Evolutionary conservation across 179 eudicot genomes (phyloP).

Genomic region (Heliamphora pulchella): DNA sequence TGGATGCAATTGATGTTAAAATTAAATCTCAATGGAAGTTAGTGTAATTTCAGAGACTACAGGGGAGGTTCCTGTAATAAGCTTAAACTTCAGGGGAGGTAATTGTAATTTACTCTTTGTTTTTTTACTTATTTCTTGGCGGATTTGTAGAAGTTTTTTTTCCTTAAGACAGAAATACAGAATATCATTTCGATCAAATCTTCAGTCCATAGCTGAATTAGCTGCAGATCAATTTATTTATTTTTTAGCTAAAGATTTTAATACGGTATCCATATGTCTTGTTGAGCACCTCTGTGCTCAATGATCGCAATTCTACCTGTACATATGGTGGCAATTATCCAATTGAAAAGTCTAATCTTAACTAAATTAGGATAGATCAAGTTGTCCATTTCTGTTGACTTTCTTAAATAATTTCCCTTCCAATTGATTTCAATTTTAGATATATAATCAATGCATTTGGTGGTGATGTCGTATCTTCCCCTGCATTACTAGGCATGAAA

Average conservation of each 20-base stretch:
- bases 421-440: not conserved
- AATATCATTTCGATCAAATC: not conserved
- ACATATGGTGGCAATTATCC: not conserved
- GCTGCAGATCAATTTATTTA: not conserved
- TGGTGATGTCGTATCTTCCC: not conserved
- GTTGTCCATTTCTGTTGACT: not conserved
- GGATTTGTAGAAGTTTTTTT: too few species aligned
- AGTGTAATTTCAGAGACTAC: too few species aligned
- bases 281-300: not conserved
- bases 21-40: too few species aligned
- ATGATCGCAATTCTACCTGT: slow-evolving; percentile 3
- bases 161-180: not conserved
- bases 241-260: not conserved
- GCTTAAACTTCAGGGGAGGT: too few species aligned
- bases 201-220: not conserved
- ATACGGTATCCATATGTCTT: not conserved
- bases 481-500: not conserved
- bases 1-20: too few species aligned
- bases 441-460: slow-evolving; percentile 2
- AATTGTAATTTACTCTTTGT: too few species aligned
- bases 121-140: too few species aligned
- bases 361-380: not conserved
- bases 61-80: too few species aligned
- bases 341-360: not conserved
- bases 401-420: not conserved